Evolutionary conservation across 441 rosid genomes (phyloP), one percentile per base, ranked within the genome.

Genomic region (Populus hybrid): DNA sequence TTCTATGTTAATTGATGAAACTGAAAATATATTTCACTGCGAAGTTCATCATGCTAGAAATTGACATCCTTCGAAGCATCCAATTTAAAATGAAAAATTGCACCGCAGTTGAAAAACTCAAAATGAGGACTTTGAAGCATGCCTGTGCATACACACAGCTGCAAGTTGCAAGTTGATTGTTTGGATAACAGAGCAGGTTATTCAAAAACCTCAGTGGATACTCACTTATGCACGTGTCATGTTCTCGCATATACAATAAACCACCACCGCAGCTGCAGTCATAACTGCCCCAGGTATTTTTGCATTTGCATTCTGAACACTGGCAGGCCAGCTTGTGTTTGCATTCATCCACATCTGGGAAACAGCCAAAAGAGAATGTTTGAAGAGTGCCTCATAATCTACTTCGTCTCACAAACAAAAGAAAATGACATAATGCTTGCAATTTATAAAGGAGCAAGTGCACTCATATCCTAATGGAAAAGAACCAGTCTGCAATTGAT

Each of bases 311-410:
- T 32, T 86, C 88, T 5, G 93, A 79, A 83, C 99, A 95, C 73
- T 89, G 94, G 82, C 99, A 95, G 34, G 91, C 98, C 66, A 73
- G 14, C 82, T 86, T 91, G 81, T 91, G 95, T 80, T 89, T 84
- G 89, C 99, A 95, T 82, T 95, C 99, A 66, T 95, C 91, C 77
- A 94, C 88, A 88, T 95, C 99, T 95, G 82, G 63, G 75, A 81
- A 42, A 84, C 40, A 32, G 28, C 18, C 69, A 66, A 71, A 67
- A 19, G 46, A 36, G 0, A 40, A 16, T 68, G 69, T 3, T 36
- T 10, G n/a, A 50, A 2, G n/a, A 21, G 19, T 18, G 8, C 57
- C 11, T 7, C 9, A 26, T n/a, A 26, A 59, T 35, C 36, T 12
- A 28, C 35, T 36, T 38, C 21, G 14, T 46, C 50, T 59, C 63